These are phyloP conservation scores for Xylaria arbuscula DNA, from an alignment of 2,329 filamentous ascomycete species.

Conservation along the genomic window DNA sequence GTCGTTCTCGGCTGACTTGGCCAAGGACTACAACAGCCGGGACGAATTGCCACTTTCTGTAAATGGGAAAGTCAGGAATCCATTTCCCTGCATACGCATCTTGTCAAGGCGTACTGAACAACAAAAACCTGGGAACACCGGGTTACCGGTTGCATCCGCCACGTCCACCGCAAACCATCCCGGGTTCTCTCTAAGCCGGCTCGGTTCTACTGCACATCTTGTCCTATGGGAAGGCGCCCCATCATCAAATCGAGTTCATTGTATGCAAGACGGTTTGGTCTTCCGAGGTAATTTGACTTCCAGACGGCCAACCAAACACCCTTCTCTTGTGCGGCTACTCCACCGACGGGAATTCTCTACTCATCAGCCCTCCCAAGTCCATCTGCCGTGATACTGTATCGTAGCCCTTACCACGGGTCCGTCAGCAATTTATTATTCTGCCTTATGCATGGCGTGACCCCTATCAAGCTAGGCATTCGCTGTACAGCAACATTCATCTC, in stretches of 20 bases:
- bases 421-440: conserved; percentile 12
- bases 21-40: conserved; percentile 35
- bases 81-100: conserved; percentile 37
- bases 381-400: conserved; percentile 21
- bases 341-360: conserved; percentile 8
- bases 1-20: conserved; percentile 34
- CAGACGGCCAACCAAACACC: conserved; percentile 38
- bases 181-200: conserved; percentile 43
- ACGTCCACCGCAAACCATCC: conserved; percentile 44
- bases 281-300: conserved; percentile 41
- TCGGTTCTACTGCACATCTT: conserved; percentile 36
- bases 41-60: conserved; percentile 35
- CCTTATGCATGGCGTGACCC: conserved; percentile 23
- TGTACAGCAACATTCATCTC: conserved; percentile 3
- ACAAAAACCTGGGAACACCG: conserved; percentile 30
- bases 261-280: conserved; percentile 44
- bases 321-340: conserved; percentile 37
- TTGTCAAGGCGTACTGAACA: conserved; percentile 34
- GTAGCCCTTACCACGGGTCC: conserved; percentile 16
- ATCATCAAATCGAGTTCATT: conserved; percentile 47
- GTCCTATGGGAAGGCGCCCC: conserved; percentile 48
- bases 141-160: conserved; percentile 38
- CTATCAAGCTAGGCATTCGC: conserved; percentile 11
- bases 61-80: conserved; percentile 34
- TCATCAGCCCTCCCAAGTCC: conserved; percentile 18